phyloP scores from a whole-genome alignment of 345 rosid genomes.

The Acer campestre region DNA sequence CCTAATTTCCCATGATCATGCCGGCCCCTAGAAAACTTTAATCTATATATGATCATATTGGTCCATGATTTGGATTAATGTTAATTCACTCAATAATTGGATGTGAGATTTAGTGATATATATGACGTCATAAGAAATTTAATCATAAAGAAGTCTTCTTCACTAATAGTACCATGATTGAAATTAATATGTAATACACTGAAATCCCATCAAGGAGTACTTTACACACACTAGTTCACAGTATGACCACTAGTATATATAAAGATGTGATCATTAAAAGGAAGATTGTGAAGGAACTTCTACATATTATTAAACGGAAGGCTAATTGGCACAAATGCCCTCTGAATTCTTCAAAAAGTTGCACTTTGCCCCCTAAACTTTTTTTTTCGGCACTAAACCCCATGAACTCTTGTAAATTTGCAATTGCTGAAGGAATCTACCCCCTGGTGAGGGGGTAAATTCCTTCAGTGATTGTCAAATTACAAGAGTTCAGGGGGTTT shows the following conservation, averaged over 20 bases:
- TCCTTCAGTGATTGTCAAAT: too few species aligned
- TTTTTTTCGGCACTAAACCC: too few species aligned
- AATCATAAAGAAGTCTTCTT: background rate
- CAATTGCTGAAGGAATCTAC: too few species aligned
- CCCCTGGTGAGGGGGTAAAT: too few species aligned
- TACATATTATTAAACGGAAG: conserved; percentile 5
- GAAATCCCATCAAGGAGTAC: conserved; percentile 15
- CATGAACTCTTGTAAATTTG: too few species aligned
- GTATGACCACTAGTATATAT: conserved; percentile 11
- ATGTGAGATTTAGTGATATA: conserved; percentile 9
- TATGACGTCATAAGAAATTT: conserved; percentile 12
- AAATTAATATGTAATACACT: conserved; percentile 14
- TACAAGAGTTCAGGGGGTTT: too few species aligned
- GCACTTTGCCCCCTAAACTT: too few species aligned
- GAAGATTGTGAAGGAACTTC: background rate
- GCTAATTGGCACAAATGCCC: too few species aligned
- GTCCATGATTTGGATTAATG: conserved; percentile 10
- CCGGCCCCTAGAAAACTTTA: background rate
- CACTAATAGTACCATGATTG: conserved; percentile 18
- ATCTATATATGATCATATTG: background rate
- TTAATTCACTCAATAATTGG: conserved; percentile 18
- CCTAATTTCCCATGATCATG: background rate
- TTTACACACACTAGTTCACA: background rate
- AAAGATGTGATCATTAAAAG: too few species aligned
- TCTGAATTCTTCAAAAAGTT: too few species aligned